A percentile compares a stretch with the other conserved stretches of the same genome.
phyloP scores from a whole-genome alignment of 768 basidiomycete genomes.

The Podaxis sp. region DNA sequence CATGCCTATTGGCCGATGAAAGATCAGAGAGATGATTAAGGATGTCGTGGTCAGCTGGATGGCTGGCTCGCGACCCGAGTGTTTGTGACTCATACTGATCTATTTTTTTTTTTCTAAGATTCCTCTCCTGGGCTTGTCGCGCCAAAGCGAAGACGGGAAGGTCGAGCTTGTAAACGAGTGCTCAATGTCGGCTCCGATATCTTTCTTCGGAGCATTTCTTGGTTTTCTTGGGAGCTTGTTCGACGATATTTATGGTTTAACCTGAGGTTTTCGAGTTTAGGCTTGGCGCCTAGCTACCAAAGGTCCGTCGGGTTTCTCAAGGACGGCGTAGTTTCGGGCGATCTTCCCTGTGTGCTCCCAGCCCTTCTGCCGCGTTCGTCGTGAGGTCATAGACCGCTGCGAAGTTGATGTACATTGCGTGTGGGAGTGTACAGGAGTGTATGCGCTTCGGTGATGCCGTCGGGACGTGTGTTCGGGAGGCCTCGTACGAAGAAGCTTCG shows the following conservation, averaged over 20 bases:
- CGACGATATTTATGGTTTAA: neutral
- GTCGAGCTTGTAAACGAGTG: neutral
- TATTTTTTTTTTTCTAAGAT: no score
- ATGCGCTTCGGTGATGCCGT: neutral
- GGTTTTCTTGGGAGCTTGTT: conserved; percentile 21
- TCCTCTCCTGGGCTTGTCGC: neutral
- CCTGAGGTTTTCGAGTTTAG: neutral
- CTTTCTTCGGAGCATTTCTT: conserved; percentile 23
- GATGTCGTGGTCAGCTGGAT: neutral
- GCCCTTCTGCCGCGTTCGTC: neutral
- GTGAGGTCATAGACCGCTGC: neutral
- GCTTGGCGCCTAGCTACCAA: neutral
- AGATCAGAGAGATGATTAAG: neutral
- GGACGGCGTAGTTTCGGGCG: neutral
- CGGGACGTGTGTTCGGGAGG: neutral
- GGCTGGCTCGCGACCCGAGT: neutral
- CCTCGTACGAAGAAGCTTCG: neutral
- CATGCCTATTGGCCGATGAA: neutral
- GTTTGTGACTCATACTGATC: no score
- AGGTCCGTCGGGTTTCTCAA: neutral
- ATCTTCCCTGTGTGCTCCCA: neutral
- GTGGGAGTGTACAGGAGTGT: neutral
- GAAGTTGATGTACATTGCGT: neutral
- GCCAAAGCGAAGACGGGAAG: neutral
- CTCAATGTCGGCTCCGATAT: neutral